These are phyloP conservation scores for Domatiomyces globalis DNA, from an alignment of 2,329 filamentous ascomycete species.

Conservation along the genomic window DNA sequence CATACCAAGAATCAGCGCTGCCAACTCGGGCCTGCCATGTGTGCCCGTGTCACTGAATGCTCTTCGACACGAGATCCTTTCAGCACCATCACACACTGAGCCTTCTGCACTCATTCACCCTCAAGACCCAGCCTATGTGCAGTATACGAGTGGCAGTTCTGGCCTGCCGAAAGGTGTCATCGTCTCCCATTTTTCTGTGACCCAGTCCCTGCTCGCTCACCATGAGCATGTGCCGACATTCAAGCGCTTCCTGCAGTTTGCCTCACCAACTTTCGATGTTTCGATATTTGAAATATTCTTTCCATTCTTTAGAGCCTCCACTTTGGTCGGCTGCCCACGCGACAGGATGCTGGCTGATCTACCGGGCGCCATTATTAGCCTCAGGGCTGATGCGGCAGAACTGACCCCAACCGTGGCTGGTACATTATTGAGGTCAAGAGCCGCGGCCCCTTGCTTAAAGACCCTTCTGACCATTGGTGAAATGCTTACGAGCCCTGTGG, in stretches of 20 bases:
- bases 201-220: conserved; percentile 72
- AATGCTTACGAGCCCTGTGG: conserved; percentile 67
- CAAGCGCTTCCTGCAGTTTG: conserved; percentile 74
- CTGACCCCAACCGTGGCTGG: conserved; percentile 77
- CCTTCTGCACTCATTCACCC: conserved; percentile 25
- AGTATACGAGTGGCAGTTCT: conserved; percentile 88
- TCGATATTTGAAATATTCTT: conserved; percentile 95
- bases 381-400: conserved; percentile 71
- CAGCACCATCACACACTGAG: not conserved
- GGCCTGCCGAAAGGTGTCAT: conserved; percentile 78
- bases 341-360: conserved; percentile 61
- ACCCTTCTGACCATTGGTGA: conserved; percentile 79
- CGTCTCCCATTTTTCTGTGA: conserved; percentile 64
- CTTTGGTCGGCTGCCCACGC: conserved; percentile 58
- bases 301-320: conserved; percentile 57
- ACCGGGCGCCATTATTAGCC: conserved; percentile 46
- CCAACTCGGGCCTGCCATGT: conserved; percentile 22
- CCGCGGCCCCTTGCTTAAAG: conserved; percentile 52
- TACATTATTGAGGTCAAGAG: conserved; percentile 55
- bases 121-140: conserved; percentile 55
- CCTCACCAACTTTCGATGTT: conserved; percentile 84
- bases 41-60: conserved; percentile 24
- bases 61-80: not conserved
- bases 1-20: conserved; percentile 14
- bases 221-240: conserved; percentile 63